These are phyloP conservation scores for Cnidoscolus chayamansa DNA, from an alignment of 441 rosid genomes.

Conservation along the genomic window DNA sequence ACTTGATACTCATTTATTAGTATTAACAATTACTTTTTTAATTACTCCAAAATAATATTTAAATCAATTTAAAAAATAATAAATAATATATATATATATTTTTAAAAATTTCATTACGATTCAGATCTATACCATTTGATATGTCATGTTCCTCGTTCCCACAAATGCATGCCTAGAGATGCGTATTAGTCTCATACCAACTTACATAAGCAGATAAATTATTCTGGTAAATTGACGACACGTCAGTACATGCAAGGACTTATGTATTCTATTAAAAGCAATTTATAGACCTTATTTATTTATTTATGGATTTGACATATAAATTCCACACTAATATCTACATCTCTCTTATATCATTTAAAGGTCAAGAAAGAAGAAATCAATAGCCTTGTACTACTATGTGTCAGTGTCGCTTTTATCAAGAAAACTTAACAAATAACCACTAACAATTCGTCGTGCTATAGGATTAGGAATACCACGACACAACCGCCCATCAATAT, in stretches of 20 bases:
- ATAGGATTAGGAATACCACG: slow-evolving; percentile 82
- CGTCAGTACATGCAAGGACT: not conserved
- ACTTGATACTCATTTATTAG: no score
- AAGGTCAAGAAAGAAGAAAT: not conserved
- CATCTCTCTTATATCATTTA: no score
- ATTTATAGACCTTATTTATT: no score
- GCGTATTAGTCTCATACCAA: not conserved
- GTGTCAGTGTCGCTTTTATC: slow-evolving; percentile 43
- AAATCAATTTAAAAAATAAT: no score
- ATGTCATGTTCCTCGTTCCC: no score
- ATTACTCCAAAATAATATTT: no score
- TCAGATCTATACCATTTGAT: no score
- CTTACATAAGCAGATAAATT: not conserved
- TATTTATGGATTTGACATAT: not conserved
- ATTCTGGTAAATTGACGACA: not conserved
- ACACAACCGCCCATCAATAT: slow-evolving; percentile 86
- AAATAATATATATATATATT: no score
- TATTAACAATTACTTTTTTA: no score
- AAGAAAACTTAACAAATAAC: slow-evolving; percentile 76
- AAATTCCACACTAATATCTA: not conserved
- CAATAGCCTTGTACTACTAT: not conserved
- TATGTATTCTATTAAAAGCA: no score
- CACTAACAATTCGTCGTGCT: slow-evolving; percentile 83
- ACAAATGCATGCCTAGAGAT: not conserved
- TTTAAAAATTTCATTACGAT: no score